A percentile compares a stretch with the other conserved stretches of the same genome.
phyloP scores from a whole-genome alignment of 1,284 basidiomycete genomes.

The Takashimella koratensis region DNA sequence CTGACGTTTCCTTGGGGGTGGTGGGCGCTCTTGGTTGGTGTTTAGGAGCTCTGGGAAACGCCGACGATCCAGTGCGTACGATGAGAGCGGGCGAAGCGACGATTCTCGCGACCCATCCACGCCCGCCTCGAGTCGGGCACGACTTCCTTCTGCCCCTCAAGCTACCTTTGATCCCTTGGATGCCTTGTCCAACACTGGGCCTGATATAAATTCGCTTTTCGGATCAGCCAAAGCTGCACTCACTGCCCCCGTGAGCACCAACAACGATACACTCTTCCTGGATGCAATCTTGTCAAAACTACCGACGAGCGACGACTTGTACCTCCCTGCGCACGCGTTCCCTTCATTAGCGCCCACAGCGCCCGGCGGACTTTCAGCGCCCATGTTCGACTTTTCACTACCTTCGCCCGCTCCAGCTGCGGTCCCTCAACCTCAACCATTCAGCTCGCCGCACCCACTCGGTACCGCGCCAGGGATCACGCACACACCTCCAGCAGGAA shows the following conservation, averaged over 20 bases:
- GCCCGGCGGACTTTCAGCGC: no score
- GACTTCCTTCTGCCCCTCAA: no score
- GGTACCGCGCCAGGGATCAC: background rate
- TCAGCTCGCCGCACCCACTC: background rate
- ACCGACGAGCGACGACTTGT: background rate
- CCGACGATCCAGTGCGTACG: background rate
- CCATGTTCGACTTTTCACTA: background rate
- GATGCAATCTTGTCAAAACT: background rate
- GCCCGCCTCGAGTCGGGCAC: no score
- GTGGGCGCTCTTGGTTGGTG: no score
- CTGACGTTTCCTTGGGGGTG: no score
- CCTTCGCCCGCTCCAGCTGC: background rate
- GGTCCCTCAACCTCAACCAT: background rate
- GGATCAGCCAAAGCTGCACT: background rate
- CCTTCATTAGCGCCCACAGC: no score
- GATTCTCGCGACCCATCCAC: no score
- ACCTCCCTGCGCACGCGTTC: background rate
- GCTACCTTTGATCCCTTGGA: no score
- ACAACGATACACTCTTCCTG: background rate
- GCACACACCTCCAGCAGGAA: background rate
- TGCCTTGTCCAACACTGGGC: background rate
- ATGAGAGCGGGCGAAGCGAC: no score
- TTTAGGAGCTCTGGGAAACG: background rate
- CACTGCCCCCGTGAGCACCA: background rate
- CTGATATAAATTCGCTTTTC: background rate